Evolutionary conservation across 2,329 filamentous ascomycete genomes (phyloP), one percentile per base, ranked within the genome.

Genomic region (Myrmaecium sp.): DNA sequence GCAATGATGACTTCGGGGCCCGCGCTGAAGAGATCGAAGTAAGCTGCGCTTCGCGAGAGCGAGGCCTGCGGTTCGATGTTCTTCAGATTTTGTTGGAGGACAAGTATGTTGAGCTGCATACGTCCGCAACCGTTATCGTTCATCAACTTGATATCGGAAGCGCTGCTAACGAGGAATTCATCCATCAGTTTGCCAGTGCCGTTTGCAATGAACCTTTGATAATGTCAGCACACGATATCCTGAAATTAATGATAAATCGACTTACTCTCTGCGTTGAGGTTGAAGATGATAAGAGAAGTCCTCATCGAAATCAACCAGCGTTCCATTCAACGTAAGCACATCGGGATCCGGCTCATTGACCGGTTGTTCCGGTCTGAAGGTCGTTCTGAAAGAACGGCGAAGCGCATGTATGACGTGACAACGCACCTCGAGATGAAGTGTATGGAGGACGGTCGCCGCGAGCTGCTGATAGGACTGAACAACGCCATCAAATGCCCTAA

Each of bases 61-160:
- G 67, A 63, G 3, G 79, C 74, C 6, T 66, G 66, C 2, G 68
- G 62, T 50, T 89, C 82, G 28, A 98, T 74, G 38, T 92, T 92
- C 58, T 93, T 93, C 29, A 98, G 69, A 42, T 93, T 94, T 48
- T 98, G 89, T 54, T 95, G 86, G 27, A 98, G 60, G 21, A 98
- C 89, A 14, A 94, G 65, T 25, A 94, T 82, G 48, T 98, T 93
- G 42, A 95, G 69, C 48, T 83, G 76, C 69, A 98, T 83, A 19
- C 83, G 69, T n/a, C 74, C 71, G 32, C 75, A 80, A 21, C 89
- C 89, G 40, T 77, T 69, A 19, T 56, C 58, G 49, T 98, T 94
- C 73, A 33, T 29, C 4, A 35, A 25, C 5, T 22, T 23, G 5
- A 43, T 28, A n/a, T 35, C 24, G 9, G 23, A 26, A n/a, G 33